Evolutionary conservation across 192 early-diverging fungal genomes (phyloP).

Genomic region (Gorgonomyces haynaldii): DNA sequence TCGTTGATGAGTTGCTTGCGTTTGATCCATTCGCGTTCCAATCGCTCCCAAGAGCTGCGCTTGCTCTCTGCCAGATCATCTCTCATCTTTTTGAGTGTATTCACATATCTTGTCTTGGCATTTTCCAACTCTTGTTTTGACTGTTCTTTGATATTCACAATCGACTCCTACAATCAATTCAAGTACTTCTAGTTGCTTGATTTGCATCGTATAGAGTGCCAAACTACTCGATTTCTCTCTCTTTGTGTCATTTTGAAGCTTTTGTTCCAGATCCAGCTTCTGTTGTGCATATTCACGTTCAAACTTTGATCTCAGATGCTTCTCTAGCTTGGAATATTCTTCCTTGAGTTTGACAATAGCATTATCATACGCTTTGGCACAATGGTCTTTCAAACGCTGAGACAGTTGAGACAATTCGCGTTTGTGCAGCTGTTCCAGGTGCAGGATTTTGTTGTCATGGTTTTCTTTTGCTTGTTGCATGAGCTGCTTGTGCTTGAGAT

Average conservation of each 20-base stretch:
- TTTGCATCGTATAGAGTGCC: no score
- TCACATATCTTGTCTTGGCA: constrained; percentile 24
- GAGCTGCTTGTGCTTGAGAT: no score
- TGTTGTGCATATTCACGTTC: neutral
- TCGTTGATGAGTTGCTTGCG: constrained; percentile 15
- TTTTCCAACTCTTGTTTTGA: no score
- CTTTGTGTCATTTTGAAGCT: no score
- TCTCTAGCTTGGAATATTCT: constrained; percentile 17
- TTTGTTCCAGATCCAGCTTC: no score
- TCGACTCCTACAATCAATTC: no score
- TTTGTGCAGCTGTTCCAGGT: neutral
- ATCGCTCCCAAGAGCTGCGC: constrained; percentile 9
- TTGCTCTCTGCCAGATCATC: constrained; percentile 27
- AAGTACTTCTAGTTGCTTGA: no score
- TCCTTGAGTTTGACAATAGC: constrained; percentile 21
- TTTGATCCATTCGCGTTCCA: constrained; percentile 25
- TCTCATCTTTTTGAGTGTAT: constrained; percentile 24
- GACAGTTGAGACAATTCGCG: constrained; percentile 1
- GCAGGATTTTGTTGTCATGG: no score
- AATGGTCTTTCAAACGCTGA: constrained; percentile 17
- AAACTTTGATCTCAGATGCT: neutral
- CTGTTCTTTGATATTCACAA: no score
- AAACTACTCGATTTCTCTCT: no score
- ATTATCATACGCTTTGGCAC: constrained; percentile 18
- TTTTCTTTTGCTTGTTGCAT: no score